phyloP scores from a whole-genome alignment of 805 yeast genomes.

The Candida sphagnicola region DNA sequence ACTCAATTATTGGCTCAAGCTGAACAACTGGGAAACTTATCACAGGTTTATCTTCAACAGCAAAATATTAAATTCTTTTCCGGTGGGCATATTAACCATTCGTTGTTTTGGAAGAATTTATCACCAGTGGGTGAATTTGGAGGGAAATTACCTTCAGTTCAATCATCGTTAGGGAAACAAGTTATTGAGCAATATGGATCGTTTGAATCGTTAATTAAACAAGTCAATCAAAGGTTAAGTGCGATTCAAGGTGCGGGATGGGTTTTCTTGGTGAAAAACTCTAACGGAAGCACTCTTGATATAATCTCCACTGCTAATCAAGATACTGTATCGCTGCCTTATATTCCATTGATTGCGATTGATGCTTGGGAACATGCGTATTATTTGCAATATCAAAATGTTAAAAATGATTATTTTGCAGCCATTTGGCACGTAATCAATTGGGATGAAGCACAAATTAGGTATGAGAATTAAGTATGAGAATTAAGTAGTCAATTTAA shows the following conservation, averaged over 20 bases:
- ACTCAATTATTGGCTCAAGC: constrained; percentile 72
- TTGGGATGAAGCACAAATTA: constrained; percentile 86
- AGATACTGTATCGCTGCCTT: constrained; percentile 72
- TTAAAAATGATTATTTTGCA: constrained; percentile 86
- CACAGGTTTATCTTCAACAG: constrained; percentile 60
- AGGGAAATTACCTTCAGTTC: constrained; percentile 51
- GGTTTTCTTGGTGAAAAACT: constrained; percentile 87
- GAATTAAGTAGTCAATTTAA: too few species aligned
- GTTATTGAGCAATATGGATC: constrained; percentile 66
- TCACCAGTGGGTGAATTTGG: constrained; percentile 76
- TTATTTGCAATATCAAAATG: constrained; percentile 89
- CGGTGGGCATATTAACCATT: constrained; percentile 87
- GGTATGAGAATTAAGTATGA: constrained; percentile 46
- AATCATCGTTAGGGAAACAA: constrained; percentile 56
- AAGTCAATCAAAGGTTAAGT: constrained; percentile 62
- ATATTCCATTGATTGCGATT: constrained; percentile 77
- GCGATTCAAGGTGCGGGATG: constrained; percentile 95
- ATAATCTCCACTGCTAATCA: constrained; percentile 82
- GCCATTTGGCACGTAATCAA: constrained; percentile 93
- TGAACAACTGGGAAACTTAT: constrained; percentile 50
- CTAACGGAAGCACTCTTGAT: constrained; percentile 64
- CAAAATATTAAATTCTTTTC: constrained; percentile 85
- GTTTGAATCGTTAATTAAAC: constrained; percentile 58
- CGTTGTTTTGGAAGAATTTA: constrained; percentile 82
- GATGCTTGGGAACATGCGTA: constrained; percentile 98